Evolutionary conservation across 208 protist species (phyloP).

Genomic region (Leishmania guyanensis): DNA sequence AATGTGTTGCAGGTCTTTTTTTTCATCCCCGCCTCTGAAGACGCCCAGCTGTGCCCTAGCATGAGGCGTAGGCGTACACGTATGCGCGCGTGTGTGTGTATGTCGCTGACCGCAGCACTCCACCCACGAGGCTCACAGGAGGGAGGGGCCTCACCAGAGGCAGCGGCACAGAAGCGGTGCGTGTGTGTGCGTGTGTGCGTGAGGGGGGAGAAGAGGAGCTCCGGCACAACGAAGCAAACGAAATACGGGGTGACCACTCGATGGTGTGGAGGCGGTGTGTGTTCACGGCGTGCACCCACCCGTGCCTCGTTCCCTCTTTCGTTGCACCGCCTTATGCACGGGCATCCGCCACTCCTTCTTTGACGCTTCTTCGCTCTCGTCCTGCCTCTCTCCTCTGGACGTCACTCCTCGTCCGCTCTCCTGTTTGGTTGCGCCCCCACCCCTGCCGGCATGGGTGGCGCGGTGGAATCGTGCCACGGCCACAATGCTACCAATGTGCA

Average conservation of each 20-base stretch:
- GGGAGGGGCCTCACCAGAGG: no score
- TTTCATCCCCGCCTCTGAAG: not conserved
- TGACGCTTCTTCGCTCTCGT: not conserved
- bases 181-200: no score
- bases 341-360: not conserved
- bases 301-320: not conserved
- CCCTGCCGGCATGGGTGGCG: not conserved
- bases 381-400: not conserved
- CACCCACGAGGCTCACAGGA: no score
- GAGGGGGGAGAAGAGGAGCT: not conserved
- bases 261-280: not conserved
- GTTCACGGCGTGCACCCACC: not conserved
- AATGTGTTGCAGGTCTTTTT: not conserved
- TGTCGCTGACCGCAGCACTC: no score
- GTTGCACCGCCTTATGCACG: not conserved
- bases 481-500: not conserved
- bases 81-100: not conserved
- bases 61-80: not conserved
- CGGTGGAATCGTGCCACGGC: not conserved
- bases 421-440: no score
- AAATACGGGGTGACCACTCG: not conserved
- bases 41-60: not conserved
- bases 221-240: not conserved
- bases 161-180: no score
- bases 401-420: not conserved